Evolutionary conservation across 805 yeast species (phyloP).

Genomic region (Pichia californica): DNA sequence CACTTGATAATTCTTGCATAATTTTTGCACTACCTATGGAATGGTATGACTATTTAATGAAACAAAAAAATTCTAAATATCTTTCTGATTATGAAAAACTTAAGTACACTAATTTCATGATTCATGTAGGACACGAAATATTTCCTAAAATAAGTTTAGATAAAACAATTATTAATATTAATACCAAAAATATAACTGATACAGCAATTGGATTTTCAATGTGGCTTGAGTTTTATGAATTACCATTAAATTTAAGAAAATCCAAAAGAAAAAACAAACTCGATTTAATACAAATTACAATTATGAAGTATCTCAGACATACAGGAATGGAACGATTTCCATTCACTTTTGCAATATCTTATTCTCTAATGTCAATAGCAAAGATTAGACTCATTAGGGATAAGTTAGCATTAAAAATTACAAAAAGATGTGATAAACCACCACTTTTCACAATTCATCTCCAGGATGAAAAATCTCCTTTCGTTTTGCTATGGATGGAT

Average conservation of each 20-base stretch:
- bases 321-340: not conserved
- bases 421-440: not conserved
- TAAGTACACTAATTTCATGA: not conserved
- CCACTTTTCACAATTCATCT: constrained; percentile 13
- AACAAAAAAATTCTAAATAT: not conserved
- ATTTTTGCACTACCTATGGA: constrained; percentile 2
- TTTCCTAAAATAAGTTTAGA: not conserved
- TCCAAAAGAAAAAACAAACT: not conserved
- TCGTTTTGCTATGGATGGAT: constrained; percentile 16
- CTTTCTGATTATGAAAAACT: not conserved
- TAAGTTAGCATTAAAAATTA: not conserved
- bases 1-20: not conserved
- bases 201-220: not conserved
- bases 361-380: not conserved
- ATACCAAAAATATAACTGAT: not conserved
- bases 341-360: constrained; percentile 2
- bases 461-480: constrained; percentile 9
- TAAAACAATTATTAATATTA: not conserved
- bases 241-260: not conserved
- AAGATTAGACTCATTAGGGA: not conserved
- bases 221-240: constrained; percentile 3
- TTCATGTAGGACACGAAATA: not conserved
- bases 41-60: not conserved
- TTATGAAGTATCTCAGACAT: not conserved
- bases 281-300: not conserved